Evolutionary conservation across 805 yeast genomes (phyloP), one percentile per base, ranked within the genome.

Genomic region (Nakazawaea ambrosiae): DNA sequence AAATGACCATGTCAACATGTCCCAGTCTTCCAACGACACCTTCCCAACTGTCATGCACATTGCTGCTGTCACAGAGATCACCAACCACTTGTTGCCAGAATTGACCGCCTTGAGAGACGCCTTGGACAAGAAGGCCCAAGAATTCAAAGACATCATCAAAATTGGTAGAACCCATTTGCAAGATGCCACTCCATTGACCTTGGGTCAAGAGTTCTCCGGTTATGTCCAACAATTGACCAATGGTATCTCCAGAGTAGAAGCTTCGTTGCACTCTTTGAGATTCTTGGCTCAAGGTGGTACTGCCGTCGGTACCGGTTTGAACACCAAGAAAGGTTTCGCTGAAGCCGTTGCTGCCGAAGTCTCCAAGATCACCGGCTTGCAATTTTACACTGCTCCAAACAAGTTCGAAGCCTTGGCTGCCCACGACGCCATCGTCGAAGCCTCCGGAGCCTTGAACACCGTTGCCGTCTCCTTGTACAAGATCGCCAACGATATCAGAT

Each of bases 11-110:
- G 94, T 89, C 54, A 92, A 92, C 73, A 89, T 87, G 86, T 85
- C 96, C 15, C 97, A 92, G 68, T 86, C 96, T n/a, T 87, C 96
- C 33, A 92, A 92, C 63, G 98, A 92, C 66, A 92, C 97, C 39
- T 92, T 92, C 84, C 98, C 98, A 50, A 89, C 98, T 26, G 98
- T 90, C 40, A 92, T 92, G 98, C 98, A 92, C 70, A 90, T 92
- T 65, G 97, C 98, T 40, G 96, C 97, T 15, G 96, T 89, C 46
- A 75, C 83, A 30, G 96, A 90, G 68, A 84, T 90, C 65, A 66
- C 81, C 38, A 54, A 73, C 57, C 68, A 70, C 29, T 73, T 92
- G 61, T 50, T 90, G 37, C 98, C 98, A 14, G 85, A 87, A 55
- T 71, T 92, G 57, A 69, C 74, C 41, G 69, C 66, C 31, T 78